These are phyloP conservation scores for Nannizzia gypsea DNA, from an alignment of 2,329 filamentous ascomycete species.

Conservation along the genomic window DNA sequence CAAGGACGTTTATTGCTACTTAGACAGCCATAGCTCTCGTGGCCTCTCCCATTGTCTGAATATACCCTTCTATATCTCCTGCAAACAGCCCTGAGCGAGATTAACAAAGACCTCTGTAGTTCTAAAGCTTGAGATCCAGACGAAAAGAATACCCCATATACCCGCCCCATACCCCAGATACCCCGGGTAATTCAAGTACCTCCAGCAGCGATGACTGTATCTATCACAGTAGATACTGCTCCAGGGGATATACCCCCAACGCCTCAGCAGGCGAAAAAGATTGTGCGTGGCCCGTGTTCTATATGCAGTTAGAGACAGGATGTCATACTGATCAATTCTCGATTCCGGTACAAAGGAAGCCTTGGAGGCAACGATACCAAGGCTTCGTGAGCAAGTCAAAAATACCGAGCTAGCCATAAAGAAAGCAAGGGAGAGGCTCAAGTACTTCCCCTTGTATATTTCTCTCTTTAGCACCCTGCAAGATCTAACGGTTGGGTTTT, in stretches of 20 bases:
- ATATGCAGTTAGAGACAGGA: not conserved
- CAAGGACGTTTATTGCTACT: not conserved
- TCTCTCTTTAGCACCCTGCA: not conserved
- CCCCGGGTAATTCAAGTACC: not conserved
- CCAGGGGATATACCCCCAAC: not conserved
- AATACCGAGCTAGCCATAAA: constrained; percentile 25
- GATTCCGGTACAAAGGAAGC: constrained; percentile 13
- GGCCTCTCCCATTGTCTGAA: not conserved
- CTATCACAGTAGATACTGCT: not conserved
- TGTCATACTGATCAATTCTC: not conserved
- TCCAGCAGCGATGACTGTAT: not conserved
- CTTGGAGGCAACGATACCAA: constrained; percentile 39
- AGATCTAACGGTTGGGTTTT: constrained; percentile 7
- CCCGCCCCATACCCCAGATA: not conserved
- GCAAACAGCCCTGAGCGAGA: not conserved
- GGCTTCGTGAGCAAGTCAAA: constrained; percentile 34
- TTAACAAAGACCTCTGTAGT: not conserved
- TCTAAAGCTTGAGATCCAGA: not conserved
- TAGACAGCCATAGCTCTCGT: not conserved
- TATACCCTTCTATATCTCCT: not conserved
- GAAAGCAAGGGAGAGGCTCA: constrained; percentile 25
- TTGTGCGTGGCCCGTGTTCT: constrained; percentile 15
- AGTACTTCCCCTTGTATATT: constrained; percentile 16
- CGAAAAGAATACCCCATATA: not conserved
- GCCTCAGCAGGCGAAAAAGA: constrained; percentile 19